A percentile compares a stretch with the other conserved stretches of the same genome.
Conservation (phyloP, 495 filamentous ascomycete species). For the Hypoxylon cercidicola region DNA sequence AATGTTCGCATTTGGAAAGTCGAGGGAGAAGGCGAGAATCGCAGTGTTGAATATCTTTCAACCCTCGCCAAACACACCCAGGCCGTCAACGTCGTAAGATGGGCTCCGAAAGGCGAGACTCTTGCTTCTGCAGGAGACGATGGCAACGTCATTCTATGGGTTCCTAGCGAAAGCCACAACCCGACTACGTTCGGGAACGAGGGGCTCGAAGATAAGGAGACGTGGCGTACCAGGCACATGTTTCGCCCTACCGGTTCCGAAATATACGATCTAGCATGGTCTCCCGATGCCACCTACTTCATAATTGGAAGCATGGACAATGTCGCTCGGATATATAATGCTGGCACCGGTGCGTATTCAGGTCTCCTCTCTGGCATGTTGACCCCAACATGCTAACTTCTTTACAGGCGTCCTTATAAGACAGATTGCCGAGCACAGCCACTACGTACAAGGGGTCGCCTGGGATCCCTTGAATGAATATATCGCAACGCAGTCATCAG, state of each 20-base stretch:
- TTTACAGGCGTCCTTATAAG: slow-evolving; percentile 82
- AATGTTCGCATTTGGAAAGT: slow-evolving; percentile 97
- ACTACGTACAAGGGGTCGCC: slow-evolving; percentile 98
- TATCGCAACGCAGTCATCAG: slow-evolving; percentile 97
- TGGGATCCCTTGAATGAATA: slow-evolving; percentile 99
- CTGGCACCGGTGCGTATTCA: slow-evolving; percentile 77
- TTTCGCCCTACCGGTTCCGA: slow-evolving; percentile 90
- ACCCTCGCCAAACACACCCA: slow-evolving; percentile 94
- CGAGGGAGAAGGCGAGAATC: slow-evolving; percentile 83
- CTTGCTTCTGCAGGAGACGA: slow-evolving; percentile 96
- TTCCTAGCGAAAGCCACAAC: slow-evolving; percentile 77
- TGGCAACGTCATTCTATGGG: slow-evolving; percentile 95
- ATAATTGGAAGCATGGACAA: slow-evolving; percentile 99
- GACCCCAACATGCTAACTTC: slow-evolving; percentile 8
- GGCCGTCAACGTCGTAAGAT: slow-evolving; percentile 97
- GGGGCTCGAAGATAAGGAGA: slow-evolving; percentile 90
- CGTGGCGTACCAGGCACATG: slow-evolving; percentile 97
- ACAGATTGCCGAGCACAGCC: slow-evolving; percentile 98
- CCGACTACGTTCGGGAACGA: slow-evolving; percentile 78
- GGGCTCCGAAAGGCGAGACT: slow-evolving; percentile 92
- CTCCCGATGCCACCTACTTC: slow-evolving; percentile 93
- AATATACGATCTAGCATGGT: slow-evolving; percentile 99
- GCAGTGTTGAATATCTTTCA: slow-evolving; percentile 88
- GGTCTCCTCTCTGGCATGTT: slow-evolving; percentile 4
- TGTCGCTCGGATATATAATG: slow-evolving; percentile 95